Evolutionary conservation across 2,329 filamentous ascomycete species (phyloP).

Genomic region (Apiospora phragmitis): DNA sequence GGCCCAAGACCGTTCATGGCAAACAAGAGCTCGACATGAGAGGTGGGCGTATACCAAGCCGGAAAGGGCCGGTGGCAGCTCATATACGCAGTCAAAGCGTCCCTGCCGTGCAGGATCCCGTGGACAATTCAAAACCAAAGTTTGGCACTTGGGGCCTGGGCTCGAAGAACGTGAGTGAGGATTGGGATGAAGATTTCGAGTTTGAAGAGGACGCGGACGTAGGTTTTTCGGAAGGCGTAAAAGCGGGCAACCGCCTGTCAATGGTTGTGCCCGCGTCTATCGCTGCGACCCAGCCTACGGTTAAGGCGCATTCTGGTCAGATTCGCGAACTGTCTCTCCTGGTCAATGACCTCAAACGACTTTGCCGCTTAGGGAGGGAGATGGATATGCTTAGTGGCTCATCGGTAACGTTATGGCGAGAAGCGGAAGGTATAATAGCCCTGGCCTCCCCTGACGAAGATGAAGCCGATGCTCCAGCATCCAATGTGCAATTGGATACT

Average conservation of each 20-base stretch:
- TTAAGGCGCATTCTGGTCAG: slow-evolving; percentile 81
- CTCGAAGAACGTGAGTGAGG: slow-evolving; percentile 78
- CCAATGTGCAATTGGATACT: slow-evolving; percentile 36
- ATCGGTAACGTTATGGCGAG: slow-evolving; percentile 67
- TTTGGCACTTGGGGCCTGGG: slow-evolving; percentile 82
- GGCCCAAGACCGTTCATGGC: slow-evolving; percentile 74
- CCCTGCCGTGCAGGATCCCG: slow-evolving; percentile 66
- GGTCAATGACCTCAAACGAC: slow-evolving; percentile 79
- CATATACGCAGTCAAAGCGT: slow-evolving; percentile 83
- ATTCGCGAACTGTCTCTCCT: slow-evolving; percentile 78
- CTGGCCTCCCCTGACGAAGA: slow-evolving; percentile 73
- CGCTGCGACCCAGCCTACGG: slow-evolving; percentile 77
- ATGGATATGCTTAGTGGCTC: slow-evolving; percentile 64
- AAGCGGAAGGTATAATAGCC: slow-evolving; percentile 84
- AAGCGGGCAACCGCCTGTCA: slow-evolving; percentile 38
- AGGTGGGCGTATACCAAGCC: slow-evolving; percentile 66
- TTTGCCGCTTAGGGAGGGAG: slow-evolving; percentile 69
- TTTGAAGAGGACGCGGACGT: slow-evolving; percentile 53
- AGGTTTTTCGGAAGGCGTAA: slow-evolving; percentile 37
- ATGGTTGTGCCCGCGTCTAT: slow-evolving; percentile 81
- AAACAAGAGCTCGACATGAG: slow-evolving; percentile 72
- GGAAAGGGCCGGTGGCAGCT: slow-evolving; percentile 66
- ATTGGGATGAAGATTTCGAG: slow-evolving; percentile 90
- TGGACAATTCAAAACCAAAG: slow-evolving; percentile 60
- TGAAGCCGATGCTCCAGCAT: slow-evolving; percentile 41